Evolutionary conservation across 768 basidiomycete species (phyloP), one percentile per base, ranked within the genome.

Genomic region (Cystofilobasidium macerans): DNA sequence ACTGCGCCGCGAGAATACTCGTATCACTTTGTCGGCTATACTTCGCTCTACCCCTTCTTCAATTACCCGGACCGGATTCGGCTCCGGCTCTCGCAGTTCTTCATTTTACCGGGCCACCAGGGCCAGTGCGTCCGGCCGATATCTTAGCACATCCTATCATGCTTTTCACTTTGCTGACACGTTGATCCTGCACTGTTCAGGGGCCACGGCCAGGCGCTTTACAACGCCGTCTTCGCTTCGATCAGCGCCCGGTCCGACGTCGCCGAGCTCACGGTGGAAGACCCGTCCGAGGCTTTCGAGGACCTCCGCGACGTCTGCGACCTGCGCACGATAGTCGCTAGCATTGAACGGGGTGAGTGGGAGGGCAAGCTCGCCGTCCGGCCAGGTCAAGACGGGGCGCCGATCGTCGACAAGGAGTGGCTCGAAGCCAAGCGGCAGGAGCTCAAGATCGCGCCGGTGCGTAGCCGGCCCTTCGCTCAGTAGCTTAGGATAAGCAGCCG

Each of bases 211-310:
- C 40, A 24, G 22, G 35, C 28, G 11, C 61, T 68, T 16, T 68
- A 68, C 32, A 48, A 61, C 18, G 47, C 67, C 28, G 32, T 68
- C 7, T 62, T 59, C 56, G 22, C n/a, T 7, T 30, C 35, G 28
- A 22, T 67, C 38, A 20, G 47, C 18, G 24, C 54, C 6, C 24
- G 28, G 14, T 36, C 54, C 0, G 5, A 16, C 12, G 40, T 68
- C 28, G 61, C 54, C 26, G 67, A 68, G 33, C 54, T 68, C 45
- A 30, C 68, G 1, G 88, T 99, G 26, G 95, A 99, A 77, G 95
- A 99, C 75, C 95, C 95, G 1, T 91, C 91, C 0, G 95, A 99
- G 77, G 88, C 89, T 13, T 97, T 99, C 73, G 94, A 98, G 75
- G 95, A 98, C 75, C 81, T 98, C 48, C 81, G 94, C 38, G 95